Evolutionary conservation across 768 basidiomycete species (phyloP), one percentile per base, ranked within the genome.

Genomic region (Kwoniella pini): DNA sequence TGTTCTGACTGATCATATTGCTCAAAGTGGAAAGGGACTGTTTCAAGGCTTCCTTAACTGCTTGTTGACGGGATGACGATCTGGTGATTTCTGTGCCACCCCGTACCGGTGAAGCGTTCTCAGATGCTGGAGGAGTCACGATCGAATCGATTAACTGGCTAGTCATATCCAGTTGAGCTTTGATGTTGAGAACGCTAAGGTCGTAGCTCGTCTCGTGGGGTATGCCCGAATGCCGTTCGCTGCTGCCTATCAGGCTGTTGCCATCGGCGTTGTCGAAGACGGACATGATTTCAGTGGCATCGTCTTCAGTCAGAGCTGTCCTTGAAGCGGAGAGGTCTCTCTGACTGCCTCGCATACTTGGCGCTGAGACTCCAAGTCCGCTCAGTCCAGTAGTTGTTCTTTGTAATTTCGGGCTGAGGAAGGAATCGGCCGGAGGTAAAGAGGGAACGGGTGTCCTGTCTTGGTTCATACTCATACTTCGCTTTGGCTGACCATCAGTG

Each of bases 91-190:
- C 61, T 27, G 17, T 44, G 17, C 28, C 48, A 12, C 27, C 42
- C 46, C 54, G 46, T 0, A 38, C 48, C 3, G 59, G 48, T 7
- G 57, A 50, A 7, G 39, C 59, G 3, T 43, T 22, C 13, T 38
- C 21, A 6, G 55, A 45, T 39, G 61, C 2, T 3, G 62, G 54
- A 7, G 70, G 45, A 19, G 50, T 54, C 3, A 80, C 65, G 44
- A 85, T 72, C 38, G 82, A 82, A 6, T 81, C 71, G 27, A 92
- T 78, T 12, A 94, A 82, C 68, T 88, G 85, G 11, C 82, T 65
- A 0, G 86, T 87, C 19, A 92, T 80, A 58, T 95, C 91, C 67
- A 93, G 79, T 79, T 96, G 93, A 9, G 90, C 76, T 57, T 78
- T 77, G 28, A 76, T 74, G 39, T 74, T 74, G 33, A 76, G 74